A percentile compares a stretch with the other conserved stretches of the same genome.
Conservation (phyloP, 2,329 filamentous ascomycete genomes). For the Leptographium procerum region DNA sequence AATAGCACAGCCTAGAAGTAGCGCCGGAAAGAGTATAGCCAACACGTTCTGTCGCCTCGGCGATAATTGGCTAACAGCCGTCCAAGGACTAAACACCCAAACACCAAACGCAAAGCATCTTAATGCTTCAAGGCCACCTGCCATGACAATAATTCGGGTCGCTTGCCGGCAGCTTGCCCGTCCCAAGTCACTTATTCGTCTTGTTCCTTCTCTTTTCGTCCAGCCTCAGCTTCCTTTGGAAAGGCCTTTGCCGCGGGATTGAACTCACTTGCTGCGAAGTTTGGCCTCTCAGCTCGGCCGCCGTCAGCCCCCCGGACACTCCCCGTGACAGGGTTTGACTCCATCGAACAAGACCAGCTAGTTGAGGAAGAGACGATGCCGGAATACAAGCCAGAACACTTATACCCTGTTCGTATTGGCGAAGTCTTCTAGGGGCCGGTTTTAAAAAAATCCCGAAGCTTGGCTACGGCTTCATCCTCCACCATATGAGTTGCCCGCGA, state of each 20-base stretch:
- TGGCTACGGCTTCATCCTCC: background rate
- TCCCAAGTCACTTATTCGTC: background rate
- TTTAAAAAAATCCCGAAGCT: background rate
- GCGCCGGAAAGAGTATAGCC: too few species aligned
- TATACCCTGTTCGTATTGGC: background rate
- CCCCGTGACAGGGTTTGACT: background rate
- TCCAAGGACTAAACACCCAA: too few species aligned
- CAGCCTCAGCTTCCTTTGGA: background rate
- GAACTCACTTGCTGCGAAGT: background rate
- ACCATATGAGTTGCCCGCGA: background rate
- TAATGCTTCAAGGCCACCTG: too few species aligned
- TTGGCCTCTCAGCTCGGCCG: background rate
- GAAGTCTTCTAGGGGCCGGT: background rate
- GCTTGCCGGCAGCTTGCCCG: background rate
- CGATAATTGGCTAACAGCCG: too few species aligned
- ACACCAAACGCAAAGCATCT: too few species aligned
- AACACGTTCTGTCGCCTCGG: too few species aligned
- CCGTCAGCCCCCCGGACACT: background rate
- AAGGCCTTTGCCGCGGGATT: background rate
- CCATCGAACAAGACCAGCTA: background rate
- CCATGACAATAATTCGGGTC: background rate
- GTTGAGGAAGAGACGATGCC: background rate
- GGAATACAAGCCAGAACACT: background rate
- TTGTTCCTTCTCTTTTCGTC: background rate
- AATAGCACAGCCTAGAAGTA: too few species aligned